A percentile compares a stretch with the other conserved stretches of the same genome.
Evolutionary conservation across 176 grass and related monocot species (phyloP).

Genomic region (Elaeis guineensis): DNA sequence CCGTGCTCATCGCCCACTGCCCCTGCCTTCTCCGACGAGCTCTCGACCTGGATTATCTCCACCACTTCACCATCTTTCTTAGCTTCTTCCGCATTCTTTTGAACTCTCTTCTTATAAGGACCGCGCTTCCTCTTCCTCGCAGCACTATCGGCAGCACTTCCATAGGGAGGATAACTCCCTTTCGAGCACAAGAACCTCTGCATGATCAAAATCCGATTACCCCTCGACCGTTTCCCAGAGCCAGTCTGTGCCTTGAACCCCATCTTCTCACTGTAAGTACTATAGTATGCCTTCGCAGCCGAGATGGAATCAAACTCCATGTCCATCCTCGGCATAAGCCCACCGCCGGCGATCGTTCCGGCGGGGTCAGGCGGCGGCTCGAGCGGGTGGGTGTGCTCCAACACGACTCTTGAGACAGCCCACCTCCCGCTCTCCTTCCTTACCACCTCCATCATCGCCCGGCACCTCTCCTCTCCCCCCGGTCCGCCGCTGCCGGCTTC

Average conservation of each 20-base stretch:
- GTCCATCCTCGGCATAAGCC: conserved; percentile 22
- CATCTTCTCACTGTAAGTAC: conserved; percentile 30
- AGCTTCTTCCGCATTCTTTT: conserved; percentile 3
- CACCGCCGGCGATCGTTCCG: conserved; percentile 7
- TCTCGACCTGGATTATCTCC: conserved; percentile 14
- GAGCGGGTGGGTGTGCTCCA: conserved; percentile 29
- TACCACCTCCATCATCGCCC: conserved; percentile 30
- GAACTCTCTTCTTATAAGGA: conserved; percentile 8
- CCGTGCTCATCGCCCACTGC: background rate
- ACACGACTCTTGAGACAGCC: conserved; percentile 24
- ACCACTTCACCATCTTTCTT: background rate
- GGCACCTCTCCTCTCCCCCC: conserved; percentile 10
- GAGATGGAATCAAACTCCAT: conserved; percentile 43
- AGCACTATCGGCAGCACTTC: background rate
- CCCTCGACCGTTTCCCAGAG: conserved; percentile 23
- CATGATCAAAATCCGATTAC: conserved; percentile 25
- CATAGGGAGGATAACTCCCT: conserved; percentile 1
- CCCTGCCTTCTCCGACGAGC: conserved; percentile 1
- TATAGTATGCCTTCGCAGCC: conserved; percentile 32
- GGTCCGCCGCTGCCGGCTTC: background rate
- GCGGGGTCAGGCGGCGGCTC: conserved; percentile 20
- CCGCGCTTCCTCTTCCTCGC: conserved; percentile 15
- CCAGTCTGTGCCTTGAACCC: conserved; percentile 30
- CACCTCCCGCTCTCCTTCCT: conserved; percentile 28
- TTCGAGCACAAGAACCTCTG: conserved; percentile 30